Evolutionary conservation across 1,284 basidiomycete genomes (phyloP), one percentile per base, ranked within the genome.

Genomic region (Erythrobasidium hasegawianum): DNA sequence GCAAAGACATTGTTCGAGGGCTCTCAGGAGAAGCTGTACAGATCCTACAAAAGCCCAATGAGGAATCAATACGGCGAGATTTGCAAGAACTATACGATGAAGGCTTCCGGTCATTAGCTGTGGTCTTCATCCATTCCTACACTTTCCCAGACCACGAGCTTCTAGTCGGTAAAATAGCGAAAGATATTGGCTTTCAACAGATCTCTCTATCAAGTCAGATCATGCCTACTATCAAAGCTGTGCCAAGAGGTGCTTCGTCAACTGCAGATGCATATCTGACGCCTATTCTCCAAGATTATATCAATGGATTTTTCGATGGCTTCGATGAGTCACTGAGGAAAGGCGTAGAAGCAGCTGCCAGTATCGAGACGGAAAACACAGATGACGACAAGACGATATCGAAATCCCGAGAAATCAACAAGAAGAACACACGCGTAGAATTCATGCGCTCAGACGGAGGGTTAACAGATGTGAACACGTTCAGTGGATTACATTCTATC

Each of bases 231-330:
- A 77, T 79, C 72, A 75, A 76, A 65, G 88, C 96, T 83, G 90
- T 97, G 2, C 88, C 92, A 0, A 87, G 95, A 4, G 95, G 92
- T 0, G 86, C 89, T 2, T 94, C 90, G 0, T 87, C 90, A 0
- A 96, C 92, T 0, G 95, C 93, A 0, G 95, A 98, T 73, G 96
- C 95, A 1, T 98, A 98, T 76, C 84, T 97, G 27, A 97, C 94
- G 0, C 95, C 94, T 0, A 88, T 96, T 53, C 79, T 97, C 39
- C 81, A 67, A 57, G 70, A 74, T 7, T 77, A 77, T 62, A 76
- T 79, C 67, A 74, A 78, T 49, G 61, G 71, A 18, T 78, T 78
- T 67, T 77, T 79, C 53, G 66, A 70, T 24, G 77, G 77, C 3
- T 78, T 78, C 47, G 71, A 76, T 27, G 59, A 64, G 2, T 72